These are phyloP conservation scores for Vitis vinifera DNA, from an alignment of 164 flowering plant species.

Conservation along the genomic window ASM3070453v1 NC_081810.1:23315001-23315500, in stretches of 20 bases:
- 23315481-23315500: slow-evolving; percentile 5
- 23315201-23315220: no score
- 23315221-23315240: no score
- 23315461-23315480: neutral
- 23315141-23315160: neutral
- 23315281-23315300: slow-evolving; percentile 93
- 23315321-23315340: slow-evolving; percentile 85
- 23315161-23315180: no score
- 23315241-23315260: no score
- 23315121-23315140: slow-evolving; percentile 45
- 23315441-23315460: neutral
- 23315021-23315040: neutral
- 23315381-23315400: slow-evolving; percentile 78
- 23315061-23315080: slow-evolving; percentile 62
- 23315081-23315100: slow-evolving; percentile 73
- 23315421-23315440: slow-evolving; percentile 68
- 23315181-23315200: no score
- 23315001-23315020: neutral
- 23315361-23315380: slow-evolving; percentile 86
- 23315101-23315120: slow-evolving; percentile 69
- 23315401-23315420: slow-evolving; percentile 90
- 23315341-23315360: slow-evolving; percentile 83
- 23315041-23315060: slow-evolving; percentile 57
- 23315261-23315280: slow-evolving; percentile 8
- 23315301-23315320: slow-evolving; percentile 94